Base-by-base conservation (phyloP, 148 eudicot genomes). In the Fagopyrum esculentum region DNA sequence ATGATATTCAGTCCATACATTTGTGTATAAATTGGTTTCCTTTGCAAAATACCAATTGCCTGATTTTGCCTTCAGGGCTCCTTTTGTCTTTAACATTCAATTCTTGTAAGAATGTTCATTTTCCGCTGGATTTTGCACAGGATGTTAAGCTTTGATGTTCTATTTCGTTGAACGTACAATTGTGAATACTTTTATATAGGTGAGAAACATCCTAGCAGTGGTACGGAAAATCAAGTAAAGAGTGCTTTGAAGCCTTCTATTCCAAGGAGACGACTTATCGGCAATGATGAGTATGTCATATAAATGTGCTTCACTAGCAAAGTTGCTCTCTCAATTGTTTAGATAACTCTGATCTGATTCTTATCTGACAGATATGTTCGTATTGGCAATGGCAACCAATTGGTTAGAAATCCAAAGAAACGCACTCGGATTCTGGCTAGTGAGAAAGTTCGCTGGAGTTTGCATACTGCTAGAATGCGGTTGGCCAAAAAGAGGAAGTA, bases 371-470 rank as follows among this genome's bases (percentile, higher is more conserved):
- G 98, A 82, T 95, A 95, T 88, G 92, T 92, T 47, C 89, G 96
- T 76, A 84, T 92, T 81, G 97, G 98, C 69, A 95, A 90, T 78
- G 98, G 98, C 69, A 89, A 95, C 76, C 86, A 95, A 82, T 86
- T 95, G 78, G 86, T 95, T 63, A 85, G 97, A 85, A 93, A 95
- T 81, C 97, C 98, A 54, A 95, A 90, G 86, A 87, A 83, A 80
- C 92, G 98, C 73, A 88, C 86, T 49, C 93, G 98, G 55, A 81
- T 87, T n/a, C 80, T 95, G 83, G 98, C 98, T 57, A 95, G 87
- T 79, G 98, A 95, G 85, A 95, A 89, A 78, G 91, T 95, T 61
- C 82, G 97, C 71, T 92, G 98, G 98, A 95, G 98, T 83, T 86
- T 95, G 84, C 97, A 91, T 73, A 95, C 96, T 74, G 98, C 92